Base-by-base conservation (phyloP, 2,329 filamentous ascomycete species). In the Colletotrichum destructivum region DNA sequence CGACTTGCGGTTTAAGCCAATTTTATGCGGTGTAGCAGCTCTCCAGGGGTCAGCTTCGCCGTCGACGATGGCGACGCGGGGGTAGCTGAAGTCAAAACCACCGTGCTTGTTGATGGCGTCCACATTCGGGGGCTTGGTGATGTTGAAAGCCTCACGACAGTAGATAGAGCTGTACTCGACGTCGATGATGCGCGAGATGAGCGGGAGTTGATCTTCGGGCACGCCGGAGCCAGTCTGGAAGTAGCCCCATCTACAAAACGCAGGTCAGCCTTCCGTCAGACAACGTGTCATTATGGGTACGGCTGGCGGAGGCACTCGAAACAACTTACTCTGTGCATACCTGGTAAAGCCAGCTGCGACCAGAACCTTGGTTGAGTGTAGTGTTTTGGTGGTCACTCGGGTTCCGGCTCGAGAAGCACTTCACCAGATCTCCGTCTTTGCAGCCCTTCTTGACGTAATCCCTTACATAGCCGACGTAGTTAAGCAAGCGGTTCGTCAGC, bases 1-100 rank as follows among this genome's bases (percentile, higher is more conserved):
- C 55, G 88, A 92, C 16, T 84, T 81, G 23, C 93, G 85, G 40
- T 84, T 82, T 0, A 90, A 87, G 1, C 85, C 88, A n/a, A 90
- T 87, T 0, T 90, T 91, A 61, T 96, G 91, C 0, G 92, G 90
- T 0, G 91, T 93, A 0, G 92, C 93, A 0, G 90, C 89, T 21
- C 92, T 88, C 94, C 94, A 97, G 0, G 94, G 94, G 78, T 97
- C 94, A 67, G 89, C 89, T 73, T 93, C 88, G 38, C 94, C 94
- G 73, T 95, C 94, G 49, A 97, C 84, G 59, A 93, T 88, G 3
- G 94, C 94, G 0, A 97, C 88, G 2, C 94, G 91, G 1, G 91
- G 88, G 78, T 94, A 95, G 56, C 88, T 88, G 75, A 96, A 91
- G 78, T 88, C 83, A 80, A 91, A 93, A 15, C 90, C 93, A 52